Evolutionary conservation across 108 stramenopile genomes (phyloP).

Genomic region (Schizochytrium sp.): DNA sequence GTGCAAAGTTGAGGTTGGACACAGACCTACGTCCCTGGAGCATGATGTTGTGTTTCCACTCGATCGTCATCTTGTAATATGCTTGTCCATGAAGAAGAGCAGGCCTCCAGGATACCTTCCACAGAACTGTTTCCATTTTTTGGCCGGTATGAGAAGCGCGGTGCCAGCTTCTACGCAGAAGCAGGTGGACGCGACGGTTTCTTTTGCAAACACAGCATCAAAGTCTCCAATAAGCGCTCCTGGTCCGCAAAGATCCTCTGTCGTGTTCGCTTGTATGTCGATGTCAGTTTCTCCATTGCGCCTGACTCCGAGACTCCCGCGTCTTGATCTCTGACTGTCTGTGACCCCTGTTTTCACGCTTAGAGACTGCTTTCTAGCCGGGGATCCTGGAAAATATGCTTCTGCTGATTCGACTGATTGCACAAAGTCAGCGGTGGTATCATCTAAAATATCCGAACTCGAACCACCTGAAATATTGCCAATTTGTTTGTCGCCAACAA

Average conservation of each 20-base stretch:
- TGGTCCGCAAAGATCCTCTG: background rate
- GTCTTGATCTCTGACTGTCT: too few species aligned
- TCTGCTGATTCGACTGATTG: too few species aligned
- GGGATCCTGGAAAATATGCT: too few species aligned
- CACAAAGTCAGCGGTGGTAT: too few species aligned
- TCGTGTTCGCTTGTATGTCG: background rate
- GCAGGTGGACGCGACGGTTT: background rate
- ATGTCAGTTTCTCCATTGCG: background rate
- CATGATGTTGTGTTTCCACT: too few species aligned
- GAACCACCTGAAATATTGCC: too few species aligned
- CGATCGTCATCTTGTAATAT: background rate
- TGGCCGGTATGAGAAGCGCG: background rate
- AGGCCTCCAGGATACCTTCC: background rate
- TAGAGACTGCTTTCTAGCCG: too few species aligned
- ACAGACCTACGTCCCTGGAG: too few species aligned
- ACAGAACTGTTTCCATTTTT: slow-evolving; percentile 1
- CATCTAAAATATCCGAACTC: too few species aligned
- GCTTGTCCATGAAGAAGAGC: background rate
- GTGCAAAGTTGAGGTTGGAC: too few species aligned
- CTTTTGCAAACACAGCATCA: slow-evolving; percentile 10
- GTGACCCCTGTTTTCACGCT: too few species aligned
- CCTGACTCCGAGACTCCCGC: background rate
- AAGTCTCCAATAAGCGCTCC: background rate
- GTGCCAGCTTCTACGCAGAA: background rate
- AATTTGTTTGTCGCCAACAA: background rate